Percentiles rank a stretch among this genome's conserved stretches.
phyloP scores from a whole-genome alignment of 805 yeast genomes.

The Monosporozyma siamensis region DNA sequence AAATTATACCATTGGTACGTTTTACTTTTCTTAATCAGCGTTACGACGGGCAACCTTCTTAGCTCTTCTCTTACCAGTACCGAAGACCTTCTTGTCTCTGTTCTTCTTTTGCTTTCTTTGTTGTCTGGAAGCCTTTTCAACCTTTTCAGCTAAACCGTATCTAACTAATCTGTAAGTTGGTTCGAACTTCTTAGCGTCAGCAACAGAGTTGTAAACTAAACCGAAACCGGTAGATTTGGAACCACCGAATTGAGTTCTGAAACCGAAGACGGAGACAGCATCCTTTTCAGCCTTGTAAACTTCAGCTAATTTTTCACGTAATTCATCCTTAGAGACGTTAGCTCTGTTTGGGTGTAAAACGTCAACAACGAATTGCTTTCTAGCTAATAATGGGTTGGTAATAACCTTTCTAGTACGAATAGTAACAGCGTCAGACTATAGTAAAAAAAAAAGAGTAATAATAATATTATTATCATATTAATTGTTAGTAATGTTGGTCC shows the following conservation, averaged over 20 bases:
- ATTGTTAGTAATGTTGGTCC: conserved; percentile 12
- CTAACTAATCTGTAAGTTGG: conserved; percentile 99
- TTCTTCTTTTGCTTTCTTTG: conserved; percentile 99
- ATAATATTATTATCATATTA: background rate
- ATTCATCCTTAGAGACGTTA: conserved; percentile 98
- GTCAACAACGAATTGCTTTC: conserved; percentile 99
- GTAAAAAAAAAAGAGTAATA: background rate
- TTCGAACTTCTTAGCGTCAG: conserved; percentile 97
- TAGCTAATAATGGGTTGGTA: conserved; percentile 97
- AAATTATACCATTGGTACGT: background rate
- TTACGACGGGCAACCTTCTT: conserved; percentile 86
- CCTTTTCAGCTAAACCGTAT: conserved; percentile 94
- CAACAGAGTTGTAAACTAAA: conserved; percentile 94
- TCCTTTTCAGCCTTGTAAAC: conserved; percentile 88
- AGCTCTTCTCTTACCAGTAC: conserved; percentile 94
- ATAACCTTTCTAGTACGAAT: conserved; percentile 98
- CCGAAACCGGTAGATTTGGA: conserved; percentile 99
- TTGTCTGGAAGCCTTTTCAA: conserved; percentile 97
- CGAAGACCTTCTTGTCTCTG: conserved; percentile 98
- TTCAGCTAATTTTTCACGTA: conserved; percentile 87
- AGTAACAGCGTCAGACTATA: conserved; percentile 97
- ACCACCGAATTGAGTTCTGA: conserved; percentile 99
- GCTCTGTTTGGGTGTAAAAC: conserved; percentile 99
- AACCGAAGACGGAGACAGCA: conserved; percentile 94
- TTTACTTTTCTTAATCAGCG: conserved; percentile 49